Conservation (phyloP, 441 rosid genomes). For the Populus hybrid region DNA sequence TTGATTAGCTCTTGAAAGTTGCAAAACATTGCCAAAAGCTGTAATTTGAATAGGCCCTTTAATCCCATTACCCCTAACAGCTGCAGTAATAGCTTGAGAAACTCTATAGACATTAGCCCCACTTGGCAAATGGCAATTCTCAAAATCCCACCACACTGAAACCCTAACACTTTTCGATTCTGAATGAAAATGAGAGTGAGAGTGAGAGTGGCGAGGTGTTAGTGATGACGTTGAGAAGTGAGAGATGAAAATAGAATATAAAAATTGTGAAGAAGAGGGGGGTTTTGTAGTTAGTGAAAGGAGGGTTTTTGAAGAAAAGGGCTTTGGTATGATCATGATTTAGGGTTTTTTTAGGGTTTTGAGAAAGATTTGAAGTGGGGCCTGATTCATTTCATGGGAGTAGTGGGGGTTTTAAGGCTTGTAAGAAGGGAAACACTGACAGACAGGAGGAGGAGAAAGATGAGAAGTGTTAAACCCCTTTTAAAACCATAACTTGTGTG, state of each 20-base stretch:
- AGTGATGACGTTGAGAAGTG: constrained; percentile 34
- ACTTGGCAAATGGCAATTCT: constrained; percentile 65
- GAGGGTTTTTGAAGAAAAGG: constrained; percentile 13
- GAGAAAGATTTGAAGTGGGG: background rate
- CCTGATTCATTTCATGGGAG: too few relatives aligned
- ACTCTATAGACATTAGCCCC: constrained; percentile 62
- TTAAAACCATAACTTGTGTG: background rate
- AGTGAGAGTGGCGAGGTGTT: background rate
- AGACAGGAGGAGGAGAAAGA: too few relatives aligned
- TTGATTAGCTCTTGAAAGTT: constrained; percentile 65
- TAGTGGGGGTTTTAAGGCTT: background rate
- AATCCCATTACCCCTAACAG: constrained; percentile 67
- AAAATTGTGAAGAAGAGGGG: constrained; percentile 8
- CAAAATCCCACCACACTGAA: constrained; percentile 97
- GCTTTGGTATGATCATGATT: constrained; percentile 9
- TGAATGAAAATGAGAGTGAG: constrained; percentile 48
- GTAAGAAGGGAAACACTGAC: too few relatives aligned
- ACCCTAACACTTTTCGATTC: constrained; percentile 56
- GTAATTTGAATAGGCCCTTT: constrained; percentile 82
- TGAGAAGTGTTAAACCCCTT: too few relatives aligned
- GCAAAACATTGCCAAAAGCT: constrained; percentile 72
- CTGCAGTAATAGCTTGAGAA: constrained; percentile 51
- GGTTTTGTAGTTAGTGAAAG: constrained; percentile 7
- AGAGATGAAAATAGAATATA: constrained; percentile 29
- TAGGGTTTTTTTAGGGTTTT: background rate